Evolutionary conservation across 2,329 filamentous ascomycete species (phyloP).

Genomic region (Cryphonectria radicalis): DNA sequence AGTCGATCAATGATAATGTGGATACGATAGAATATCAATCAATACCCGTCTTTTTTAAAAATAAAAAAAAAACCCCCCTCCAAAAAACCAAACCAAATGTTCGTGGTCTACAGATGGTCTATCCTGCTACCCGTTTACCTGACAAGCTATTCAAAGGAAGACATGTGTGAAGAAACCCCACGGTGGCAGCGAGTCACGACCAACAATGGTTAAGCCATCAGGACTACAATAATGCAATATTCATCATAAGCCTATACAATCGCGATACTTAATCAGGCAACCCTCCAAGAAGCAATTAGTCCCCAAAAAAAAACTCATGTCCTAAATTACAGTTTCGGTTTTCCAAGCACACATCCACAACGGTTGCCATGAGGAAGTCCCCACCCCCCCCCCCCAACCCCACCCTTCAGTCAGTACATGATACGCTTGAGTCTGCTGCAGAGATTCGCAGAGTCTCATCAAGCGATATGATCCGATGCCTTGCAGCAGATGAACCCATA

Average conservation of each 20-base stretch:
- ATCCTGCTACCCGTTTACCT: neutral
- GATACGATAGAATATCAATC: conserved; percentile 21
- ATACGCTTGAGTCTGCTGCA: neutral
- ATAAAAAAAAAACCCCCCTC: neutral
- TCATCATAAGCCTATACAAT: neutral
- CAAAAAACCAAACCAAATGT: too few relatives aligned
- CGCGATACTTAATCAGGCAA: neutral
- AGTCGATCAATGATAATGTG: conserved; percentile 21
- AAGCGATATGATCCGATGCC: neutral
- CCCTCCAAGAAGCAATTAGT: neutral
- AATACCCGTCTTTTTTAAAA: neutral
- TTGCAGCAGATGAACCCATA: conserved; percentile 21
- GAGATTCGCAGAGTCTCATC: neutral
- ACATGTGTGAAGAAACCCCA: neutral
- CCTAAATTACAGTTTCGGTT: neutral
- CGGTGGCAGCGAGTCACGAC: neutral
- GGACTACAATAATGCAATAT: neutral
- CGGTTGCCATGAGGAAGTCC: too few relatives aligned
- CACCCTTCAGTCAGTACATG: neutral
- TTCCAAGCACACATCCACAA: neutral
- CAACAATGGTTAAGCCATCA: neutral
- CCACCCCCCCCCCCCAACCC: neutral
- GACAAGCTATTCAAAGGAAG: neutral
- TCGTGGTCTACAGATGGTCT: neutral
- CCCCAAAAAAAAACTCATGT: neutral